Evolutionary conservation across 2,329 filamentous ascomycete species (phyloP).

Genomic region (Sporothrix variecibatus): DNA sequence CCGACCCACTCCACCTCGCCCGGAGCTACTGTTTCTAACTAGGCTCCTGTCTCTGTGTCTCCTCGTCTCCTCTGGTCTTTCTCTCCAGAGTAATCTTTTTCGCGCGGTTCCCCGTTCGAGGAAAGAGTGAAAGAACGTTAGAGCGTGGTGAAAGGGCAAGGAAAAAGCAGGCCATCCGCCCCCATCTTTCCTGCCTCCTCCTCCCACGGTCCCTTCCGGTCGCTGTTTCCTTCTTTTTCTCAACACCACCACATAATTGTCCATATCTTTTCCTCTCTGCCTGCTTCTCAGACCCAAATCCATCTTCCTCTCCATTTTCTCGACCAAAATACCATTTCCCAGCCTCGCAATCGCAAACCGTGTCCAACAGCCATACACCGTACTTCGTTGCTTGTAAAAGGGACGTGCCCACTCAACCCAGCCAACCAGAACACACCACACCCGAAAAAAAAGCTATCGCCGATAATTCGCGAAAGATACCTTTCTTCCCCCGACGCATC

Average conservation of each 20-base stretch:
- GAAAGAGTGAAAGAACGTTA: not conserved
- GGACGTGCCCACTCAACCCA: constrained; percentile 9
- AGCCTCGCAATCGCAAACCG: not conserved
- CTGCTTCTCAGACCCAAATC: not conserved
- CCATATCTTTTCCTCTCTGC: not conserved
- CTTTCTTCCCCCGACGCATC: not conserved
- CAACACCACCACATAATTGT: not conserved
- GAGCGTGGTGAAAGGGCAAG: not conserved
- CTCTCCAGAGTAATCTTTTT: not conserved
- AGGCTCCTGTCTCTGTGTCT: not conserved
- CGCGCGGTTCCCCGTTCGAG: not conserved
- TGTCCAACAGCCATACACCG: not conserved
- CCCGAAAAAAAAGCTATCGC: constrained; percentile 18
- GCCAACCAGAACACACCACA: constrained; percentile 3
- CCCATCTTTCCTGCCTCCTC: constrained; percentile 17
- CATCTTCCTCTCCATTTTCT: constrained; percentile 9
- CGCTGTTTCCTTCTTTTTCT: constrained; percentile 5
- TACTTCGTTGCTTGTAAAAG: not conserved
- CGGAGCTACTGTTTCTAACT: not conserved
- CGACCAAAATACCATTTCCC: not conserved
- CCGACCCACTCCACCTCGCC: not conserved
- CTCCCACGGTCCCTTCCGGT: not conserved
- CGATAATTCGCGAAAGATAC: constrained; percentile 12
- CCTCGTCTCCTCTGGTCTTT: not conserved
- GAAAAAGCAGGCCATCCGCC: not conserved